Evolutionary conservation across 352 stramenopile species (phyloP).

Genomic region (Phytopythium delawarense): DNA sequence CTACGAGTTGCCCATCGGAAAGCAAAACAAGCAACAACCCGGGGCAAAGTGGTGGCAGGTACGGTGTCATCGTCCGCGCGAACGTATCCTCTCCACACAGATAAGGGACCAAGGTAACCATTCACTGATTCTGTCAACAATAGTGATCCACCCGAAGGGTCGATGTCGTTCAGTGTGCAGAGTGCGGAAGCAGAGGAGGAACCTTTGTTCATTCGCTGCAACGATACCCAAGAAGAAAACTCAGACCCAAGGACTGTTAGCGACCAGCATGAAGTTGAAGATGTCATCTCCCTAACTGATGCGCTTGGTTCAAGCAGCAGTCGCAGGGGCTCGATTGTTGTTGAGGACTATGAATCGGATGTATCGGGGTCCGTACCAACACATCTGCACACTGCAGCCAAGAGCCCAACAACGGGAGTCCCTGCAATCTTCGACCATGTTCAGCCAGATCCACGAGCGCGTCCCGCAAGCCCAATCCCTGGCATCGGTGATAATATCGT

Average conservation of each 20-base stretch:
- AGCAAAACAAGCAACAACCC: not conserved
- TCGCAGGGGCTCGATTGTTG: not conserved
- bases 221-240: not conserved
- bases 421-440: not conserved
- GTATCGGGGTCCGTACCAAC: not conserved
- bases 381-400: not conserved
- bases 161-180: not conserved
- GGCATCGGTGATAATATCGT: not conserved
- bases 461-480: not conserved
- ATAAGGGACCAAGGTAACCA: not conserved
- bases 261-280: not conserved
- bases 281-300: not conserved
- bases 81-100: not conserved
- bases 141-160: not conserved
- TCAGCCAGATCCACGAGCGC: not conserved
- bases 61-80: not conserved
- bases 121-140: not conserved
- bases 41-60: not conserved
- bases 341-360: slow-evolving; percentile 6
- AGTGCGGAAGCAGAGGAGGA: not conserved
- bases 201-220: not conserved
- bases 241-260: not conserved
- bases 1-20: not conserved
- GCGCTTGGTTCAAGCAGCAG: not conserved
- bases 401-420: too few species aligned